Conservation (phyloP, 306 rosid species). For the Begonia fuchsioides region DNA sequence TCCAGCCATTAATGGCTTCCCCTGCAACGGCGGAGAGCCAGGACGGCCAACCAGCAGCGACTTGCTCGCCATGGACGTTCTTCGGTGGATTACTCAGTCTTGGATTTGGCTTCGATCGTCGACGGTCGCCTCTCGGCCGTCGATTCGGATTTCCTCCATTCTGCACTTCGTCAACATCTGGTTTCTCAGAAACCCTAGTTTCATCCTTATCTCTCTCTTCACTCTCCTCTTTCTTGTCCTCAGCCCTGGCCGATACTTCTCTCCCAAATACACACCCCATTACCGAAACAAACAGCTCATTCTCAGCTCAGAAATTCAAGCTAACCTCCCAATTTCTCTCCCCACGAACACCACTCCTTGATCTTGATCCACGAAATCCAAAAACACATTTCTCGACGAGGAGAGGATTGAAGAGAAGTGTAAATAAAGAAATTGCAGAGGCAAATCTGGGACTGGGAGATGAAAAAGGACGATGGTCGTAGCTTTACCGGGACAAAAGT, state of each 20-base stretch:
- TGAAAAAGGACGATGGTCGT: neutral
- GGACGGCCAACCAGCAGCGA: slow-evolving; percentile 99
- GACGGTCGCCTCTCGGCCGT: slow-evolving; percentile 40
- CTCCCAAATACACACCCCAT: slow-evolving; percentile 90
- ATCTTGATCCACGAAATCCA: slow-evolving; percentile 29
- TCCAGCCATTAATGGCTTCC: slow-evolving; percentile 90
- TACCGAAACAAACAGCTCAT: slow-evolving; percentile 9
- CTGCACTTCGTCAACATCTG: slow-evolving; percentile 18
- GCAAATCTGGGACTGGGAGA: slow-evolving; percentile 12
- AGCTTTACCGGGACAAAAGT: slow-evolving; percentile 75
- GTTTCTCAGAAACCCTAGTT: slow-evolving; percentile 20
- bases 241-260: slow-evolving; percentile 23
- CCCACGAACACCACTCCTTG: slow-evolving; percentile 15
- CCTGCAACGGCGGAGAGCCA: slow-evolving; percentile 98
- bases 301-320: slow-evolving; percentile 15
- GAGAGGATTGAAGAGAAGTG: neutral
- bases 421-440: slow-evolving; percentile 17
- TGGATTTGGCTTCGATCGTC: slow-evolving; percentile 78
- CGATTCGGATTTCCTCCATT: slow-evolving; percentile 29
- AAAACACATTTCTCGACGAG: slow-evolving; percentile 4
- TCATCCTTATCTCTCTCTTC: slow-evolving; percentile 14
- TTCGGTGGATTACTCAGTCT: slow-evolving; percentile 73
- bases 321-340: slow-evolving; percentile 19
- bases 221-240: slow-evolving; percentile 10
- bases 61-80: slow-evolving; percentile 85